phyloP scores from a whole-genome alignment of 768 basidiomycete genomes.

The Neoboletus brunneissimus region DNA sequence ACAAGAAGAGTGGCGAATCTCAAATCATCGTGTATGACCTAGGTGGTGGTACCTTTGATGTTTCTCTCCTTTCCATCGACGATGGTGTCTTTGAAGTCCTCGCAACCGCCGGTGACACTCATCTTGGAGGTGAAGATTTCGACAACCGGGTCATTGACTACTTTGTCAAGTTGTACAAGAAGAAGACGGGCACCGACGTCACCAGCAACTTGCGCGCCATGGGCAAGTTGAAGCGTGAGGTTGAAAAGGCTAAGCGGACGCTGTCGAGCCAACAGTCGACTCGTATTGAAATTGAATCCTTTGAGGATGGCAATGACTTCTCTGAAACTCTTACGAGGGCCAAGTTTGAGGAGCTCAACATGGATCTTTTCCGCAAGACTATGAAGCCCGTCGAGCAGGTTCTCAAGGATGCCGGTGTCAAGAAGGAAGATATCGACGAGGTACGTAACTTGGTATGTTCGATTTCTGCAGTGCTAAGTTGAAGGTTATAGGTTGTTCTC shows the following conservation, averaged over 20 bases:
- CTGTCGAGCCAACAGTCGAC: slow-evolving; percentile 87
- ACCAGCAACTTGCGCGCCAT: slow-evolving; percentile 76
- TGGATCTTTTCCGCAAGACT: slow-evolving; percentile 98
- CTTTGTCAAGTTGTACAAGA: slow-evolving; percentile 87
- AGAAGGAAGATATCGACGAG: slow-evolving; percentile 96
- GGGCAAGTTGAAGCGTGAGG: slow-evolving; percentile 90
- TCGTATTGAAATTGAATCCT: slow-evolving; percentile 91
- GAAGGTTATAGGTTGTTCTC: slow-evolving; percentile 61
- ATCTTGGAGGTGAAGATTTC: slow-evolving; percentile 95
- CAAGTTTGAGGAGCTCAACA: slow-evolving; percentile 98
- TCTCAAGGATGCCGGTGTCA: slow-evolving; percentile 94
- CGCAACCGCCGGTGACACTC: slow-evolving; percentile 91
- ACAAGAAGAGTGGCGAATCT: slow-evolving; percentile 92
- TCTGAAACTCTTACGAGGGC: slow-evolving; percentile 96
- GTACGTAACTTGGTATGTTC: slow-evolving; percentile 35
- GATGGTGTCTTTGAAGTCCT: slow-evolving; percentile 90
- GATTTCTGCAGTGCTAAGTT: background rate
- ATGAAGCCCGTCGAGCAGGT: slow-evolving; percentile 99
- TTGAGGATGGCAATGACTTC: slow-evolving; percentile 96
- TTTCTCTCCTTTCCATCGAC: slow-evolving; percentile 92
- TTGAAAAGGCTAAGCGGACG: slow-evolving; percentile 94
- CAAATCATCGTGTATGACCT: slow-evolving; percentile 98
- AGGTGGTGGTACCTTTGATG: slow-evolving; percentile 98
- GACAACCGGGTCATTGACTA: slow-evolving; percentile 92
- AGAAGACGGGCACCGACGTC: slow-evolving; percentile 86